Conservation (phyloP, 495 filamentous ascomycete species). For the Podospora pseudopauciseta region DNA sequence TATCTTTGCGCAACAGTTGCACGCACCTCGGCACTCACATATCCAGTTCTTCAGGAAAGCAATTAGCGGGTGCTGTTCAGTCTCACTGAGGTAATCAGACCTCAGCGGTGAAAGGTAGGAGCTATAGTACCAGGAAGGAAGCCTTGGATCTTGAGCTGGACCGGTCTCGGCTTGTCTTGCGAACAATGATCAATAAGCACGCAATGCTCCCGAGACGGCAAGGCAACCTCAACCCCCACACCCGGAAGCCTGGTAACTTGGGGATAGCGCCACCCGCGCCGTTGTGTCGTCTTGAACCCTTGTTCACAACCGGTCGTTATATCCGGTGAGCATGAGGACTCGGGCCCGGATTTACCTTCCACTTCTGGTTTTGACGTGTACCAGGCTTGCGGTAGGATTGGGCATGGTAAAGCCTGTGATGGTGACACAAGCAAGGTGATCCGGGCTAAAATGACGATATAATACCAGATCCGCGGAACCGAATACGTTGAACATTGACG, state of each 20-base stretch:
- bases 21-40: background rate
- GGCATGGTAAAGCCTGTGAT: background rate
- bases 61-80: background rate
- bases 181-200: slow-evolving; percentile 1
- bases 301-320: background rate
- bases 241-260: background rate
- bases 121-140: background rate
- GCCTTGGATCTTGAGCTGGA: background rate
- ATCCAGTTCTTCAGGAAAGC: background rate
- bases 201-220: background rate
- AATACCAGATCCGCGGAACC: background rate
- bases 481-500: background rate
- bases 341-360: background rate
- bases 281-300: slow-evolving; percentile 2
- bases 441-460: background rate
- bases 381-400: background rate
- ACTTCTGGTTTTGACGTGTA: background rate
- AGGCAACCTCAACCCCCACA: background rate
- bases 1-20: background rate
- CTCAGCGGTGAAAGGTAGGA: background rate
- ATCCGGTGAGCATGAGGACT: background rate
- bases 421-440: background rate
- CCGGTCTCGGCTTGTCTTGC: background rate
- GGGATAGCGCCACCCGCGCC: slow-evolving; percentile 8
- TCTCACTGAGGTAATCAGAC: background rate